Evolutionary conservation across 2,329 filamentous ascomycete species (phyloP).

Genomic region (Cryphonectria carpinicola): DNA sequence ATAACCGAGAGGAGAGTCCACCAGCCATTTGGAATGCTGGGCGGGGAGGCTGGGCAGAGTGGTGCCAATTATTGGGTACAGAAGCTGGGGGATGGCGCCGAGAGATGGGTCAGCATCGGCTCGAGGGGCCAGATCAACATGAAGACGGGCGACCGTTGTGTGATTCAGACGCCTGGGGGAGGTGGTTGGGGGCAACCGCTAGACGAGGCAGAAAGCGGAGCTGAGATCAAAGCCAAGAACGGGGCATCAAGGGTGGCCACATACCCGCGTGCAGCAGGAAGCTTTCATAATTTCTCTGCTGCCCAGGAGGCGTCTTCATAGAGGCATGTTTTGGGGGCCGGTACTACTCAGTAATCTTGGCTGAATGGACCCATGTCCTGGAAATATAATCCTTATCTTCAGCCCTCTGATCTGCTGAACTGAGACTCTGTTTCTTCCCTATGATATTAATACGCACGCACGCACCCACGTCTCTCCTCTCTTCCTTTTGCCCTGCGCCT

Average conservation of each 20-base stretch:
- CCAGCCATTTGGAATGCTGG: conserved; percentile 23
- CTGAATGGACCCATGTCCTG: background rate
- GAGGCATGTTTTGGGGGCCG: conserved; percentile 35
- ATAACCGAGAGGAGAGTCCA: conserved; percentile 24
- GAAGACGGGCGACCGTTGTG: conserved; percentile 28
- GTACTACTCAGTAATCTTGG: background rate
- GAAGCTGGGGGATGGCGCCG: conserved; percentile 15
- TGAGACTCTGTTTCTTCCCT: background rate
- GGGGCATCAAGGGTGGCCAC: background rate
- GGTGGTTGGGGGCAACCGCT: conserved; percentile 10
- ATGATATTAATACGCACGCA: background rate
- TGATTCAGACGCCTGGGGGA: conserved; percentile 26
- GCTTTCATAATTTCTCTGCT: conserved; percentile 20
- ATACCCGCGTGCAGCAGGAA: conserved; percentile 20
- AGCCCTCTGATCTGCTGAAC: background rate
- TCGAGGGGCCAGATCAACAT: conserved; percentile 27
- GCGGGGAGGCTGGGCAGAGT: conserved; percentile 26
- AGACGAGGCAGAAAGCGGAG: conserved; percentile 1
- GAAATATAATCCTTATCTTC: background rate
- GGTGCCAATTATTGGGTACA: conserved; percentile 26
- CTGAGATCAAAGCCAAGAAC: background rate
- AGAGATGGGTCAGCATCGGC: conserved; percentile 29
- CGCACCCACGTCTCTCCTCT: background rate
- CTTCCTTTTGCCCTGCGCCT: background rate
- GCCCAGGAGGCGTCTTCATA: conserved; percentile 20